These are phyloP conservation scores for Fraxinus pennsylvanica DNA, from an alignment of 257 asterid genomes.

Conservation along the genomic window DNA sequence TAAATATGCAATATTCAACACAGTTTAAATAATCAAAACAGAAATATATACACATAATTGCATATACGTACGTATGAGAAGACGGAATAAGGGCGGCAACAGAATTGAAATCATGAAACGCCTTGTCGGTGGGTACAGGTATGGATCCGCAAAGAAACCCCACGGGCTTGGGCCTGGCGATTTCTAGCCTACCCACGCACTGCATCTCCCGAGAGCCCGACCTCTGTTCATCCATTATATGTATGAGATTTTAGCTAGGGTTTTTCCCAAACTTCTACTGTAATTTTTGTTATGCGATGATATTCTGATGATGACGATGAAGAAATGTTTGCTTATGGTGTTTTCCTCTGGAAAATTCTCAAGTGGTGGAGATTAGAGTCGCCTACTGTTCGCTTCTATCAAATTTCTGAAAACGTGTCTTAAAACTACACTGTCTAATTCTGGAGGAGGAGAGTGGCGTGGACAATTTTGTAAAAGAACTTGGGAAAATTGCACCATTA, in stretches of 20 bases:
- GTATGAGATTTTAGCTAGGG: neutral
- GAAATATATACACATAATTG: slow-evolving; percentile 7
- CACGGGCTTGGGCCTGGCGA: slow-evolving; percentile 70
- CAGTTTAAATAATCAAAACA: neutral
- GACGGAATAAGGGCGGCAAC: slow-evolving; percentile 78
- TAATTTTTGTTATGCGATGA: neutral
- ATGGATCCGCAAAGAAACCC: slow-evolving; percentile 92
- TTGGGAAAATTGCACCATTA: no score
- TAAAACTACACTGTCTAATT: no score
- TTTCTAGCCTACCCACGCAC: slow-evolving; percentile 90
- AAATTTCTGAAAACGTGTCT: neutral
- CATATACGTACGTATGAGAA: slow-evolving; percentile 46
- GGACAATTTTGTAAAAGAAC: no score
- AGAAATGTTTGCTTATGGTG: neutral
- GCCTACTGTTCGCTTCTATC: neutral
- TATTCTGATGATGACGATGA: neutral
- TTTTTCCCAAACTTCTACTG: neutral
- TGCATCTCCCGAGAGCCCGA: slow-evolving; percentile 63
- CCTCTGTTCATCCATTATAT: slow-evolving; percentile 42
- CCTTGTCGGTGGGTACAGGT: slow-evolving; percentile 78
- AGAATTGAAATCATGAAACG: slow-evolving; percentile 61
- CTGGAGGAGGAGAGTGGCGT: neutral
- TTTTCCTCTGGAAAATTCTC: neutral
- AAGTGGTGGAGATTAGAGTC: neutral
- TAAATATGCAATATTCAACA: neutral